These are phyloP conservation scores for Skeletonema costatum DNA, from an alignment of 108 stramenopile genomes.

Conservation along the genomic window DNA sequence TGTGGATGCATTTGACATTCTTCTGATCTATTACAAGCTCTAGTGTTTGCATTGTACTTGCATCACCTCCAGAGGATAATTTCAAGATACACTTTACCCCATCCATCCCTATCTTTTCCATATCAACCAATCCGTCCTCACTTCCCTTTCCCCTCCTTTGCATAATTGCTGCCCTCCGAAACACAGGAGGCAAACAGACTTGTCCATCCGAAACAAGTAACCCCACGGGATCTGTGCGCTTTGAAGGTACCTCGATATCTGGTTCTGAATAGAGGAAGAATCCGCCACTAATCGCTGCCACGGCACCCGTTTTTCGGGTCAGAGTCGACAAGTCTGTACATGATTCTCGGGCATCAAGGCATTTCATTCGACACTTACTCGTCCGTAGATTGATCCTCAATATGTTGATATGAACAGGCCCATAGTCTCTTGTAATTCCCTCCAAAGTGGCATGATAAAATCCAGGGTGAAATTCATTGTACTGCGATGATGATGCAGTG, in stretches of 20 bases:
- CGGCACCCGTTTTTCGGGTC: conserved; percentile 18
- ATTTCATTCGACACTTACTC: conserved; percentile 25
- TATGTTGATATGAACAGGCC: conserved; percentile 38
- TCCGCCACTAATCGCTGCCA: conserved; percentile 48
- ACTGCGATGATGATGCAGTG: conserved; percentile 8
- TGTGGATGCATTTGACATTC: conserved; percentile 9
- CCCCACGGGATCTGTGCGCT: conserved; percentile 48
- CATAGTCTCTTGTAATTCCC: conserved; percentile 28
- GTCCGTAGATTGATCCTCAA: conserved; percentile 18
- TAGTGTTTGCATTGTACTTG: neutral
- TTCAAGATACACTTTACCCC: conserved; percentile 14
- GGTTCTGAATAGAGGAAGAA: conserved; percentile 52
- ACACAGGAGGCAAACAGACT: conserved; percentile 35
- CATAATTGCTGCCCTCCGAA: conserved; percentile 26
- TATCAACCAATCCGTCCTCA: conserved; percentile 4
- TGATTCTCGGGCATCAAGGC: conserved; percentile 19
- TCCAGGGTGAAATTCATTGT: conserved; percentile 26
- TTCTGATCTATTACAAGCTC: conserved; percentile 8
- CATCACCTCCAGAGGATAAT: neutral
- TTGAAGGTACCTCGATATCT: conserved; percentile 28
- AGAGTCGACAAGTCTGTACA: conserved; percentile 21
- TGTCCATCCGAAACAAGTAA: conserved; percentile 38
- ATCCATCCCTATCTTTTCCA: conserved; percentile 27
- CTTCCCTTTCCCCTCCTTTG: neutral
- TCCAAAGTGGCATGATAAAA: conserved; percentile 35